Evolutionary conservation across 306 rosid genomes (phyloP), one percentile per base, ranked within the genome.

Genomic region (Prunus campanulata): DNA sequence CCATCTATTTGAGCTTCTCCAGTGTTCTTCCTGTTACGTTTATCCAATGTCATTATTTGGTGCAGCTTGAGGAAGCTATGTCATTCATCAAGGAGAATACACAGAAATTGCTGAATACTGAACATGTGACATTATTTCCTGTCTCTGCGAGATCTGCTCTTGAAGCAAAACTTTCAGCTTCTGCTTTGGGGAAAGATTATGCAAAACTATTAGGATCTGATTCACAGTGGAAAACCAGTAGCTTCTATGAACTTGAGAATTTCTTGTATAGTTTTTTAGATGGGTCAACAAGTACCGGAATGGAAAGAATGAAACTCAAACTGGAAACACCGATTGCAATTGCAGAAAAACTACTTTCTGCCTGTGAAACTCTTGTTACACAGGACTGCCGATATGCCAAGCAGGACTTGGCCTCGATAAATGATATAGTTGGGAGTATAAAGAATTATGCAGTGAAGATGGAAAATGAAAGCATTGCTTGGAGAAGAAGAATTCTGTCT

Each of bases 111-210:
- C 84, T 95, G 65, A 95, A 86, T 78, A 76, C 88, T 15, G 97
- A 90, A 79, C 77, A 84, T 72, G 96, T 95, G 77, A 83, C 71
- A 68, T 76, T 95, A 77, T 95, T 89, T 88, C 97, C 99, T 14
- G 93, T 95, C 22, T 90, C 99, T 74, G 99, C 97, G 7, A 83
- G 97, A 84, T 82, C 89, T 89, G 91, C 99, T 70, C 97, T 95
- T 84, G 92, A 92, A 76, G 88, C 86, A 63, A 95, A 95, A 81
- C 96, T 95, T 77, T 77, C 78, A 54, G 72, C 84, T 57, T 75
- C 85, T 76, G 66, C 88, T 52, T 68, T 77, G 79, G 88, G 77
- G 74, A 80, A 87, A 64, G 82, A 61, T 68, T 42, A 63, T 65
- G 82, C 77, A 73, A 87, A 83, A 66, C 20, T 84, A 65, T 78